phyloP scores from a whole-genome alignment of 768 basidiomycete genomes.

The Postia placenta region DNA sequence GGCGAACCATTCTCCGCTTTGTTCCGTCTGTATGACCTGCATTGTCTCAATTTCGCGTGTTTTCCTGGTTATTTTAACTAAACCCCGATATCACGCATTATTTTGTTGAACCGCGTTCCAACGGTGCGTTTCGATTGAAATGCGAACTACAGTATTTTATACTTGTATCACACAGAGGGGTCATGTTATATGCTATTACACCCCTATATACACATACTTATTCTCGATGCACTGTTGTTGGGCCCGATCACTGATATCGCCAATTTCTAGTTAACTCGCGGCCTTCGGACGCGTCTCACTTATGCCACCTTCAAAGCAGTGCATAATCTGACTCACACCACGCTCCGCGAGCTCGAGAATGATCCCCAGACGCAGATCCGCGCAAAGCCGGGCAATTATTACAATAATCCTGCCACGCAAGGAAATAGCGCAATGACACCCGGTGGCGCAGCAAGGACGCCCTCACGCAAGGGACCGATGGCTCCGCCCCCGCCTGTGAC shows the following conservation, averaged over 20 bases:
- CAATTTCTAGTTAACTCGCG: conserved; percentile 57
- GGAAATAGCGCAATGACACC: conserved; percentile 41
- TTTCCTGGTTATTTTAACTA: no score
- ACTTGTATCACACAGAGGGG: no score
- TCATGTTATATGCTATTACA: no score
- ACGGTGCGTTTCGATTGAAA: no score
- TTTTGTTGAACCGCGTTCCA: no score
- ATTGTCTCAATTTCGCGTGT: no score
- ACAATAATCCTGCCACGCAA: conserved; percentile 48
- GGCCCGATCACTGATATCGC: background rate
- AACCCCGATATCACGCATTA: no score
- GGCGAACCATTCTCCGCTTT: no score
- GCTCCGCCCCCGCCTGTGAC: conserved; percentile 23
- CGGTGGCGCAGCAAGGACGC: conserved; percentile 22
- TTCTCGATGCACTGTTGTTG: conserved; percentile 10
- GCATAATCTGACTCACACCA: conserved; percentile 60
- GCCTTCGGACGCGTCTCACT: conserved; percentile 71
- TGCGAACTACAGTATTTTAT: no score
- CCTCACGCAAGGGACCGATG: conserved; percentile 22
- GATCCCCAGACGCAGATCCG: conserved; percentile 29
- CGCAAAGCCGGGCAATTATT: conserved; percentile 34
- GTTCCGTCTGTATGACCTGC: no score
- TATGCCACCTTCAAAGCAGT: conserved; percentile 83
- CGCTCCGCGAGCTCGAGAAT: conserved; percentile 68
- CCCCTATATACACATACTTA: no score